These are phyloP conservation scores for Tillandsia fasciculata DNA, from an alignment of 176 grass and related monocot genomes.

Conservation along the genomic window DNA sequence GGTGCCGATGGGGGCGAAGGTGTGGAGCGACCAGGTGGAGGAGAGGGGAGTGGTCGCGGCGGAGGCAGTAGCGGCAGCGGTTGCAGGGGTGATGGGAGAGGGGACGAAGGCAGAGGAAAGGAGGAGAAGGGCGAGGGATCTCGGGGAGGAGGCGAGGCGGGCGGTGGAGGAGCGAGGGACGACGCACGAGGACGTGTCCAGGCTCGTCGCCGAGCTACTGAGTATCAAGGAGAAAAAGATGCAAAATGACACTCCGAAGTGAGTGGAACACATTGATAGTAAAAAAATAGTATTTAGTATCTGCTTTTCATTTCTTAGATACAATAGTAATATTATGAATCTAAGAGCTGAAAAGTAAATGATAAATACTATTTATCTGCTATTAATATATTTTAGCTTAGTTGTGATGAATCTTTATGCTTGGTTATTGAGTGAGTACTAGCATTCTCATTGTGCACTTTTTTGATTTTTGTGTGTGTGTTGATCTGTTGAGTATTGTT, in stretches of 20 bases:
- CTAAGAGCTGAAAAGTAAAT: no score
- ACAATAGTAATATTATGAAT: no score
- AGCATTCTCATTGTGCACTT: no score
- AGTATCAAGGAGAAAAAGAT: neutral
- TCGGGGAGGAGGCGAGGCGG: constrained; percentile 6
- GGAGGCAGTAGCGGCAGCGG: constrained; percentile 2
- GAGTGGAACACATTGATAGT: no score
- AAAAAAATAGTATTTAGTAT: no score
- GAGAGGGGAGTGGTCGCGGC: neutral
- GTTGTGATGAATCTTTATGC: no score
- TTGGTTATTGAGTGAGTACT: no score
- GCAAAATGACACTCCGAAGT: neutral
- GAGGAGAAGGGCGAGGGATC: constrained; percentile 9
- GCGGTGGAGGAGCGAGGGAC: constrained; percentile 18
- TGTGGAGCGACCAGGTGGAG: neutral
- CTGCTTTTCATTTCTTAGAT: no score
- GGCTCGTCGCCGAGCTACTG: constrained; percentile 4
- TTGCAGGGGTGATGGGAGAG: constrained; percentile 15
- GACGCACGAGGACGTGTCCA: constrained; percentile 9
- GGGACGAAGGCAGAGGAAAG: constrained; percentile 6
- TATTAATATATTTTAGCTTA: no score
- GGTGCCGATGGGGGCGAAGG: constrained; percentile 8
- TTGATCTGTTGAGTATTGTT: no score
- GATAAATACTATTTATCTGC: no score
- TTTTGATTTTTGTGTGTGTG: no score